Percentiles rank a stretch among this genome's conserved stretches.
Conservation (phyloP, 495 filamentous ascomycete species). For the Xylaria scruposa region DNA sequence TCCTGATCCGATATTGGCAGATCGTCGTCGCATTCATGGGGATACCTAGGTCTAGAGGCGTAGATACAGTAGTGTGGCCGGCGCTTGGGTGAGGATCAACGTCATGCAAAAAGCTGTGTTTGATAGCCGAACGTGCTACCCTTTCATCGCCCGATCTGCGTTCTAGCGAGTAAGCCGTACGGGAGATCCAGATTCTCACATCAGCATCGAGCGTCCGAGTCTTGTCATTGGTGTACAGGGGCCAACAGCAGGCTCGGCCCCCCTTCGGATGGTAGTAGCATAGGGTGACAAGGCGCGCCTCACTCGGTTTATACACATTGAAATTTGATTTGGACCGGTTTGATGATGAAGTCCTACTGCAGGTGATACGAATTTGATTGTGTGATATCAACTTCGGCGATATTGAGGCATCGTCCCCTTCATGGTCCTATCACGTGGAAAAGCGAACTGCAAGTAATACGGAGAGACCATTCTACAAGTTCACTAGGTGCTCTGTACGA, state of each 20-base stretch:
- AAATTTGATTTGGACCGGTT: slow-evolving; percentile 5
- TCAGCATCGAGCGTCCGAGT: slow-evolving; percentile 17
- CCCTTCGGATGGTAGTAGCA: slow-evolving; percentile 13
- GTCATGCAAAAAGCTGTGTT: slow-evolving; percentile 21
- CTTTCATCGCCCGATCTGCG: slow-evolving; percentile 26
- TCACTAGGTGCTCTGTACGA: background rate
- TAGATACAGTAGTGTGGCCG: background rate
- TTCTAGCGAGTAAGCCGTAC: slow-evolving; percentile 16
- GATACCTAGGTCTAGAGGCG: background rate
- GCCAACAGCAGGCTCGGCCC: slow-evolving; percentile 14
- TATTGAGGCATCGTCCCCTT: slow-evolving; percentile 9
- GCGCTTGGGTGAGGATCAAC: slow-evolving; percentile 17
- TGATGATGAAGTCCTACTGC: slow-evolving; percentile 25
- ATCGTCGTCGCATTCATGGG: background rate
- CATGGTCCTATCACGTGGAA: slow-evolving; percentile 26
- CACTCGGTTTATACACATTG: slow-evolving; percentile 8
- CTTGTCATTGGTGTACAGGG: slow-evolving; percentile 15
- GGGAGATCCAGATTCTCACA: slow-evolving; percentile 27
- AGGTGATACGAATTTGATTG: slow-evolving; percentile 21
- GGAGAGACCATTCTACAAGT: slow-evolving; percentile 9
- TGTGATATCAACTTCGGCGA: slow-evolving; percentile 24
- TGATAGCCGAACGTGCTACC: slow-evolving; percentile 27
- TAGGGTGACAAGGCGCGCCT: slow-evolving; percentile 8
- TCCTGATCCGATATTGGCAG: slow-evolving; percentile 9
- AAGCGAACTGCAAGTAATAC: slow-evolving; percentile 24